Evolutionary conservation across 2,329 filamentous ascomycete genomes (phyloP).

Genomic region (Monilinia aucupariae): DNA sequence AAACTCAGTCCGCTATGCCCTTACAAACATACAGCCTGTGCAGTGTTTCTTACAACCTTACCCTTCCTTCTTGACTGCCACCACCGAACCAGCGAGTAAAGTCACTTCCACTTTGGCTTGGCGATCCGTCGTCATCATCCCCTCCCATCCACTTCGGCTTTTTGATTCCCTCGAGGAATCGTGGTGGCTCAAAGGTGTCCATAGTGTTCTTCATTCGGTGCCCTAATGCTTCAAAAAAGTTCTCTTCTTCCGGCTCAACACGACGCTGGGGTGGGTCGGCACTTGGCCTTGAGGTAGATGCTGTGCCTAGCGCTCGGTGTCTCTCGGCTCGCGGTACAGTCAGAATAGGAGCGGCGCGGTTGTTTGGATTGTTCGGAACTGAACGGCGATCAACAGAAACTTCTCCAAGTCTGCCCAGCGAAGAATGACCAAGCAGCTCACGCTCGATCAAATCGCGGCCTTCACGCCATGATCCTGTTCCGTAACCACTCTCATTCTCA

Average conservation of each 20-base stretch:
- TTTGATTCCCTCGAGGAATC: conserved; percentile 72
- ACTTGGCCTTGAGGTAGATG: conserved; percentile 30
- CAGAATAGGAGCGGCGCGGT: conserved; percentile 26
- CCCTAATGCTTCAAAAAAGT: conserved; percentile 76
- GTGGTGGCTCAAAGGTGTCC: conserved; percentile 73
- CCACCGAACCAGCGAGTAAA: conserved; percentile 56
- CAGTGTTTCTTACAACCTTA: conserved; percentile 29
- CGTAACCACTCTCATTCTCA: conserved; percentile 59
- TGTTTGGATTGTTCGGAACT: conserved; percentile 31
- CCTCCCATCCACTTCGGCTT: conserved; percentile 77
- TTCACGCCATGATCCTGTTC: conserved; percentile 83
- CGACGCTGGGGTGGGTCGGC: conserved; percentile 30
- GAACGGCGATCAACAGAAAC: conserved; percentile 20
- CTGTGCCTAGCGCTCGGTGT: conserved; percentile 32
- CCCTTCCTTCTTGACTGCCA: conserved; percentile 36
- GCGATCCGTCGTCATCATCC: conserved; percentile 40
- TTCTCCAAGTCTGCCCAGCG: conserved; percentile 42
- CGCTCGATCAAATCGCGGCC: conserved; percentile 85
- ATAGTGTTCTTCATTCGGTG: conserved; percentile 89
- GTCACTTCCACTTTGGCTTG: conserved; percentile 37
- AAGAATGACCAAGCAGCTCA: conserved; percentile 64
- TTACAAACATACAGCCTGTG: conserved; percentile 16
- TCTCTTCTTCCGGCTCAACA: conserved; percentile 63
- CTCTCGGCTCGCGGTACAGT: conserved; percentile 32
- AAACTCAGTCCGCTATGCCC: conserved; percentile 34